Evolutionary conservation across 257 asterid genomes (phyloP).

Genomic region (Fraxinus excelsior): DNA sequence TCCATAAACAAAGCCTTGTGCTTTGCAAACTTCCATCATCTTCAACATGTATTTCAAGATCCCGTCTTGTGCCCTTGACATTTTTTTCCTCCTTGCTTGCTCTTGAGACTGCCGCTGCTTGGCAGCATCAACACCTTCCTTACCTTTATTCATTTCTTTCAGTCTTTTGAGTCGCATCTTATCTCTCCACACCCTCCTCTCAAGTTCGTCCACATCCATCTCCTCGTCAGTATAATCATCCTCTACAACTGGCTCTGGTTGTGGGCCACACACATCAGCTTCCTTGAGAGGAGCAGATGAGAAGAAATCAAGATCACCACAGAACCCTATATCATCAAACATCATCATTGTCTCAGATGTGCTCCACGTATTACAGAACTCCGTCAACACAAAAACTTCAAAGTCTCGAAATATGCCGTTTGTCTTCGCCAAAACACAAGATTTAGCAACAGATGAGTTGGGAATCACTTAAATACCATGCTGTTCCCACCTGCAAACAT

Average conservation of each 20-base stretch:
- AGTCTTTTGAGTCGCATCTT: conserved; percentile 54
- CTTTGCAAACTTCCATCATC: conserved; percentile 72
- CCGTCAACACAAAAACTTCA: conserved; percentile 3
- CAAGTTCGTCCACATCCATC: conserved; percentile 62
- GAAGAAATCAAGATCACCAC: conserved; percentile 60
- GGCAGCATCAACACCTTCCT: conserved; percentile 44
- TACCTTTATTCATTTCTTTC: conserved; percentile 49
- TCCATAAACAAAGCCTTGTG: conserved; percentile 65
- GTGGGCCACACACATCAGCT: conserved; percentile 29
- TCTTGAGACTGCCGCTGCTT: conserved; percentile 63
- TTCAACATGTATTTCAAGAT: conserved; percentile 62
- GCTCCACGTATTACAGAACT: background rate
- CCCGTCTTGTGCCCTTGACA: conserved; percentile 71
- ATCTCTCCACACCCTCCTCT: conserved; percentile 64
- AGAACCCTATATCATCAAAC: conserved; percentile 55
- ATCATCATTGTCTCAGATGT: conserved; percentile 41
- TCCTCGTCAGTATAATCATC: conserved; percentile 64
- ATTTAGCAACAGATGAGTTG: background rate
- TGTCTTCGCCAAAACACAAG: background rate
- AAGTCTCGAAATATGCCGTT: background rate
- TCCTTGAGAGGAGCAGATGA: conserved; percentile 46
- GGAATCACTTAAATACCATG: conserved; percentile 2
- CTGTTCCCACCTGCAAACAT: conserved; percentile 25
- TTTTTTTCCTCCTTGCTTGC: conserved; percentile 67
- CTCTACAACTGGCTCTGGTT: conserved; percentile 39